Evolutionary conservation across 2,329 filamentous ascomycete species (phyloP).

Genomic region (Hypomyces perniciosus): DNA sequence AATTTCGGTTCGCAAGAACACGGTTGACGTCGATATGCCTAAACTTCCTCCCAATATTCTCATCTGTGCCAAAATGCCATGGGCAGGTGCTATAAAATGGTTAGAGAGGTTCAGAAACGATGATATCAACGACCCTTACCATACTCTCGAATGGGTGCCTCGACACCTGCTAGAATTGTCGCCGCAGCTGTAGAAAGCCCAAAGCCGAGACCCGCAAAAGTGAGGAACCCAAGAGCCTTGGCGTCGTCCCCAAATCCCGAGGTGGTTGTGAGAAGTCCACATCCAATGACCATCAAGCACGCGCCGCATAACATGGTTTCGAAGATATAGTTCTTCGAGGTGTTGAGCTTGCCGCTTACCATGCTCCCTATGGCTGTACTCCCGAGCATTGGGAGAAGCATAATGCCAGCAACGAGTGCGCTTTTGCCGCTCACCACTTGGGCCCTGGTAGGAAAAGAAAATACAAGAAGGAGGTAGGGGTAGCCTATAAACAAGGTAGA

Average conservation of each 20-base stretch:
- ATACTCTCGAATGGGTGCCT: conserved; percentile 39
- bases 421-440: conserved; percentile 45
- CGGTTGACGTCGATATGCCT: conserved; percentile 48
- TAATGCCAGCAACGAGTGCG: conserved; percentile 41
- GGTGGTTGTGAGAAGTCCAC: conserved; percentile 39
- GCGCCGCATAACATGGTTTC: conserved; percentile 40
- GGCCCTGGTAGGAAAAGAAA: conserved; percentile 43
- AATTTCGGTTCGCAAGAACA: conserved; percentile 33
- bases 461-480: conserved; percentile 43
- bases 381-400: conserved; percentile 50
- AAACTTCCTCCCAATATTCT: conserved; percentile 49
- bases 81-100: conserved; percentile 39
- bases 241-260: conserved; percentile 29
- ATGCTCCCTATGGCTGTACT: conserved; percentile 40
- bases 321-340: conserved; percentile 33
- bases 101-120: neutral
- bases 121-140: conserved; percentile 30
- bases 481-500: conserved; percentile 46
- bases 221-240: conserved; percentile 44
- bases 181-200: conserved; percentile 42
- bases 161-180: conserved; percentile 39
- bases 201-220: conserved; percentile 48
- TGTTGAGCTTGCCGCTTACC: conserved; percentile 37
- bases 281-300: conserved; percentile 40
- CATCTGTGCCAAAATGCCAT: conserved; percentile 47